These are phyloP conservation scores for Solanum chacoense DNA, from an alignment of 305 asterid species.

Conservation along the genomic window DNA sequence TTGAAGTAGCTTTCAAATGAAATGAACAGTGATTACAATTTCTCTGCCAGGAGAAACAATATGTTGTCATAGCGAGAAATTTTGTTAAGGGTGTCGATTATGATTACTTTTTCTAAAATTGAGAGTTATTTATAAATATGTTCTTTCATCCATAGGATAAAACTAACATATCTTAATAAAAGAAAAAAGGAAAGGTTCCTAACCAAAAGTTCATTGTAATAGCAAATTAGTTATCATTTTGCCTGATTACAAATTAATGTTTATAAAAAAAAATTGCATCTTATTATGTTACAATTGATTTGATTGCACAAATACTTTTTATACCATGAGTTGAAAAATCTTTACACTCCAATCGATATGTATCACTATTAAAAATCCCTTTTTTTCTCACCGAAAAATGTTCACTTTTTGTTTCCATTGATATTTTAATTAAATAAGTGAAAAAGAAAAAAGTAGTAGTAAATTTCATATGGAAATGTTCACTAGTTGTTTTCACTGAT, in stretches of 20 bases:
- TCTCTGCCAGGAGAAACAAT: background rate
- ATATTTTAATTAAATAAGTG: no score
- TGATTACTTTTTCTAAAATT: background rate
- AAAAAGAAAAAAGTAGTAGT: no score
- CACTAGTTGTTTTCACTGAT: no score
- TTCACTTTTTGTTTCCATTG: accelerated
- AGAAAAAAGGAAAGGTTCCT: background rate
- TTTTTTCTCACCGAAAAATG: no score
- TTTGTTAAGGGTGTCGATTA: background rate
- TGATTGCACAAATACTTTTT: background rate
- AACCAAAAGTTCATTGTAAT: background rate
- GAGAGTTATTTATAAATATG: background rate
- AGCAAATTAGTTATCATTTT: background rate
- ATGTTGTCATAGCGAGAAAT: no score
- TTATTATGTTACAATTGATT: background rate
- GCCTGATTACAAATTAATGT: background rate
- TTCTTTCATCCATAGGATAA: background rate
- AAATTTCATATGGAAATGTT: background rate
- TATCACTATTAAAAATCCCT: no score
- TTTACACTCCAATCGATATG: background rate
- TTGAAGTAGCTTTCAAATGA: background rate
- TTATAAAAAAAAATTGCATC: no score
- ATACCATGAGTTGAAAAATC: background rate
- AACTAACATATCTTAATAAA: background rate
- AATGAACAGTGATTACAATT: background rate